A percentile compares a stretch with the other conserved stretches of the same genome.
These are phyloP conservation scores for Pelargonium nanum DNA, from an alignment of 345 rosid species.

Conservation along the genomic window DNA sequence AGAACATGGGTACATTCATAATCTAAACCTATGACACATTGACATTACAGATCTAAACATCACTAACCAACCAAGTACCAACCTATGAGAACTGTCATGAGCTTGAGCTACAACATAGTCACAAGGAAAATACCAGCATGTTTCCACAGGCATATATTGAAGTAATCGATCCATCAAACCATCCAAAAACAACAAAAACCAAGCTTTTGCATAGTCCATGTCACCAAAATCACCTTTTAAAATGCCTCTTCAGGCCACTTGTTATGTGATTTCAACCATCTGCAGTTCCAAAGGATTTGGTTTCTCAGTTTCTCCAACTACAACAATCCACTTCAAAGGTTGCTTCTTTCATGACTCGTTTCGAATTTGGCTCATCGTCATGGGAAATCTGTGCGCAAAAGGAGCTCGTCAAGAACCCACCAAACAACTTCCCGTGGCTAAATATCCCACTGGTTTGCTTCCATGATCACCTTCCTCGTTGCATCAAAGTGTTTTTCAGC, in stretches of 20 bases:
- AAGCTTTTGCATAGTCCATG: background rate
- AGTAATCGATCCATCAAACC: background rate
- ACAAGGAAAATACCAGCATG: background rate
- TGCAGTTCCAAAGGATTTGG: no score
- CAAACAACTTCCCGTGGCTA: background rate
- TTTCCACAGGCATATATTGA: background rate
- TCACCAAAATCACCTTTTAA: background rate
- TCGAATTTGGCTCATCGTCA: no score
- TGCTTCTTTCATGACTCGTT: background rate
- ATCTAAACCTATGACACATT: no score
- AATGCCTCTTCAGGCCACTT: background rate
- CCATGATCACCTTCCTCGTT: background rate
- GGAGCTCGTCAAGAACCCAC: conserved; percentile 1
- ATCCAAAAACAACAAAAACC: background rate
- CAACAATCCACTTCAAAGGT: background rate
- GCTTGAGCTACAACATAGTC: no score
- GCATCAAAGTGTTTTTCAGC: no score
- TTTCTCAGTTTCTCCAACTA: background rate
- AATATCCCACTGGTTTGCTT: background rate
- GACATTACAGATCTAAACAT: no score
- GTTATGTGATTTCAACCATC: background rate
- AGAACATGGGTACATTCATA: no score
- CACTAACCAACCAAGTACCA: no score
- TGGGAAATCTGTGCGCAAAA: background rate
- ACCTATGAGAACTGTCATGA: no score